Base-by-base conservation (phyloP, 2,329 filamentous ascomycete species). In the Pseudocercospora eumusae region DNA sequence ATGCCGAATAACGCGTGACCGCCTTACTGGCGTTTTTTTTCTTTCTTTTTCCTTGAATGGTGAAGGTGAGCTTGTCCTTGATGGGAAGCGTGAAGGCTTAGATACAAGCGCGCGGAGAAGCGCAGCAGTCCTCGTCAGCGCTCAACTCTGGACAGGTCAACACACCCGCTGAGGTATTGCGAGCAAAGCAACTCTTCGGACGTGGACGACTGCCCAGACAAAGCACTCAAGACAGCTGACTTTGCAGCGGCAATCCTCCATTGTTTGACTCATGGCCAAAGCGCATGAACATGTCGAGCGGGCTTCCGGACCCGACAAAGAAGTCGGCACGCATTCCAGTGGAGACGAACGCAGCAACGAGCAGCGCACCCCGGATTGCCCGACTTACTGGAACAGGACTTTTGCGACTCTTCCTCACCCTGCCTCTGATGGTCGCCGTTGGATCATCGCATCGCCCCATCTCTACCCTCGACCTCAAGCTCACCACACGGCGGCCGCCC, bases 171-270 rank as follows among this genome's bases (percentile, higher is more conserved):
- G n/a, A n/a, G n/a, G n/a, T n/a, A n/a, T n/a, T n/a, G n/a, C n/a
- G n/a, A n/a, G n/a, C 25, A 27, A 27, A 7, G 7, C 25, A 27
- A 3, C 7, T 27, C 25, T 7, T 7, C 7, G 25, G 25, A 27
- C 25, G 7, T 27, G 3, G 25, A 27, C 25, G 25, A 27, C 25
- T 27, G 3, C 25, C 7, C 25, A 27, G 25, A 3, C 7, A 3
- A 27, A 27, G 25, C 25, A 7, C 25, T 92, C 70, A 91, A 91
- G 10, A 79, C 95, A 57, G 93, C 90, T 88, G 86, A 90, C 47
- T 79, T 92, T 49, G 75, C n/a, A n/a, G n/a, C 27, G 27, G 27
- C 27, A 44, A n/a, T 44, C 9, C 20, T 44, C 20, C 40, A 44
- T 44, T 44, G 40, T 44, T 21, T 18, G 40, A 20, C 18, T 45